These are phyloP conservation scores for Euclidium syriacum DNA, from an alignment of 345 rosid species.

Conservation along the genomic window DNA sequence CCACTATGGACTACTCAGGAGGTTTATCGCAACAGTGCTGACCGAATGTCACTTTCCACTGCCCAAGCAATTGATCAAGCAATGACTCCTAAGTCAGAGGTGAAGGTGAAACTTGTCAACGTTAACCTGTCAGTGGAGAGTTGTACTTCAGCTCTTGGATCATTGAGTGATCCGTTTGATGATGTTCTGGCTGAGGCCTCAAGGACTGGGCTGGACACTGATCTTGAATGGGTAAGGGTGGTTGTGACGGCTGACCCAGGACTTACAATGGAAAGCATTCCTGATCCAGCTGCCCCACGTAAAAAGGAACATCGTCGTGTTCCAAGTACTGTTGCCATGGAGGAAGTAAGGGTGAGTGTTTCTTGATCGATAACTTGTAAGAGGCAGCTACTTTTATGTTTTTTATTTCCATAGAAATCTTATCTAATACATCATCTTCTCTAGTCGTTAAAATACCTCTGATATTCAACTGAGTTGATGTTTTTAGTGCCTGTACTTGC, in stretches of 20 bases:
- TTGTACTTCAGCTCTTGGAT: slow-evolving; percentile 19
- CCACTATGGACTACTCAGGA: slow-evolving; percentile 98
- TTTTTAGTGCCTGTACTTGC: background rate
- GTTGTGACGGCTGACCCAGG: slow-evolving; percentile 83
- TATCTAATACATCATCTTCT: background rate
- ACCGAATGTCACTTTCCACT: slow-evolving; percentile 90
- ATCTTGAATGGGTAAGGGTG: slow-evolving; percentile 93
- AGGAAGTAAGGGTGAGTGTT: slow-evolving; percentile 88
- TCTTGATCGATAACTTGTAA: background rate
- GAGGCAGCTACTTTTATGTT: background rate
- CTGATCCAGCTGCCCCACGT: slow-evolving; percentile 53
- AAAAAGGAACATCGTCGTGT: slow-evolving; percentile 98
- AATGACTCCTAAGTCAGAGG: slow-evolving; percentile 79
- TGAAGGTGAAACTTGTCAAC: slow-evolving; percentile 67
- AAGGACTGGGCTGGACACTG: slow-evolving; percentile 31
- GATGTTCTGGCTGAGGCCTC: slow-evolving; percentile 27
- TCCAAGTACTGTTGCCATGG: slow-evolving; percentile 97
- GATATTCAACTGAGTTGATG: background rate
- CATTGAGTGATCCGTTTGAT: slow-evolving; percentile 28
- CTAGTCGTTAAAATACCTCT: background rate
- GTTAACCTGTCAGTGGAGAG: slow-evolving; percentile 63
- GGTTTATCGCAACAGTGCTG: slow-evolving; percentile 91
- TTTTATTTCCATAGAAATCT: background rate
- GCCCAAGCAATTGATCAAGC: slow-evolving; percentile 99
- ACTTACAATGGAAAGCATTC: slow-evolving; percentile 64